A percentile compares a stretch with the other conserved stretches of the same genome.
Conservation (phyloP, 805 yeast species). For the Teunomyces lycoperdinae region DNA sequence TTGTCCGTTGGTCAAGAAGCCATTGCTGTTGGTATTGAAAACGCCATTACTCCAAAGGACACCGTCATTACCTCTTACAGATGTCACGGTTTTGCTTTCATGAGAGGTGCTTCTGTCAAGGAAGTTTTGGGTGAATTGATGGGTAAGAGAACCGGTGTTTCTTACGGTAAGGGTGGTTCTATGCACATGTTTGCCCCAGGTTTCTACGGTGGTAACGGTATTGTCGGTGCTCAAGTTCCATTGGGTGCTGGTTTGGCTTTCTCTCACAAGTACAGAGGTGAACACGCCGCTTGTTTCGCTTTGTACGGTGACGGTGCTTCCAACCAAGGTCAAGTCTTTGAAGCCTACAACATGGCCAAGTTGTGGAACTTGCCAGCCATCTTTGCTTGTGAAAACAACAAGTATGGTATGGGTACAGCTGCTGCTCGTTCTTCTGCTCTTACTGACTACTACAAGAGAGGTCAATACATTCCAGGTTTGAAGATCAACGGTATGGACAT, state of each 20-base stretch:
- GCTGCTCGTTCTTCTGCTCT: conserved; percentile 96
- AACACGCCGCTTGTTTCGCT: conserved; percentile 75
- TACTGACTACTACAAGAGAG: conserved; percentile 97
- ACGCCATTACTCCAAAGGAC: conserved; percentile 83
- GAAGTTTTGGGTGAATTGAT: conserved; percentile 91
- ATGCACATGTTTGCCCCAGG: conserved; percentile 98
- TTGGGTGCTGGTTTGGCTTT: conserved; percentile 98
- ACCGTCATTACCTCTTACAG: conserved; percentile 94
- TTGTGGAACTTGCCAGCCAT: conserved; percentile 94
- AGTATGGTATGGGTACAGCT: conserved; percentile 99
- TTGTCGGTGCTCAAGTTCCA: conserved; percentile 99
- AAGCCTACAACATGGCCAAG: conserved; percentile 98
- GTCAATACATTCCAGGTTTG: conserved; percentile 98
- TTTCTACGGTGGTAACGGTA: conserved; percentile 99
- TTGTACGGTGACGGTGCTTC: conserved; percentile 99
- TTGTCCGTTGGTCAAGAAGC: conserved; percentile 99
- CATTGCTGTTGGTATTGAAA: conserved; percentile 96
- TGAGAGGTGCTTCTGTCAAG: conserved; percentile 92
- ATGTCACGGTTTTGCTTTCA: conserved; percentile 97
- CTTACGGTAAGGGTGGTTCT: conserved; percentile 98
- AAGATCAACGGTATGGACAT: conserved; percentile 99
- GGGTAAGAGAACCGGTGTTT: conserved; percentile 95
- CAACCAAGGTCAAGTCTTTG: conserved; percentile 99
- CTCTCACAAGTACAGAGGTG: conserved; percentile 91
- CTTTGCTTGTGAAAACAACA: conserved; percentile 97